Percentiles rank a stretch among this genome's conserved stretches.
These are phyloP conservation scores for Pholiota conissans DNA, from an alignment of 768 basidiomycete species.

Conservation along the genomic window DNA sequence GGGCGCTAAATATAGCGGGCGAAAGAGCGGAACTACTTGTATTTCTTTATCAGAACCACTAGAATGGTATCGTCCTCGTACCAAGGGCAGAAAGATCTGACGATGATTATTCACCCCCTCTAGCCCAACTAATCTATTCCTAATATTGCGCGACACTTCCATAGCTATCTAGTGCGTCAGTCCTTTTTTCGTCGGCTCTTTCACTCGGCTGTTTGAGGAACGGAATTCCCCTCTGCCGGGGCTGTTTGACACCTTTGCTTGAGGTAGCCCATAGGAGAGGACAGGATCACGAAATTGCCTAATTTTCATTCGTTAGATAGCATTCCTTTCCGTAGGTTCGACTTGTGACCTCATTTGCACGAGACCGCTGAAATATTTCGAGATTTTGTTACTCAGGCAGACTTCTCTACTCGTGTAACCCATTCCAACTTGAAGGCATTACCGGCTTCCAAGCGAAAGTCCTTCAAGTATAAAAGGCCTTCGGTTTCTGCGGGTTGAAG, in stretches of 20 bases:
- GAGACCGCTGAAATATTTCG: neutral
- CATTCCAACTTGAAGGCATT: neutral
- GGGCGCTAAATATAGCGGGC: neutral
- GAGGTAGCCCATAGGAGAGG: neutral
- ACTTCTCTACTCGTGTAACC: neutral
- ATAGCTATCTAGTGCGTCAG: neutral
- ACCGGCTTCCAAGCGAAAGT: neutral
- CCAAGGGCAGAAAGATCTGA: neutral
- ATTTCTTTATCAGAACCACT: neutral
- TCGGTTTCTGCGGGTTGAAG: neutral
- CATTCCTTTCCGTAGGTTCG: neutral
- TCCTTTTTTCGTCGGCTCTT: neutral
- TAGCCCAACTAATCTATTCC: neutral
- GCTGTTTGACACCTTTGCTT: neutral
- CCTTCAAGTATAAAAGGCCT: constrained; percentile 18
- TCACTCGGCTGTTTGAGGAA: constrained; percentile 17
- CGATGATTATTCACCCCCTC: neutral
- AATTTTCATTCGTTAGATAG: neutral
- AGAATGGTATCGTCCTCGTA: neutral
- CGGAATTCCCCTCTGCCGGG: neutral
- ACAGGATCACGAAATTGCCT: constrained; percentile 8
- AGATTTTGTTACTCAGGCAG: neutral
- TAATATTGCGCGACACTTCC: neutral
- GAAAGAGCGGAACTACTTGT: neutral
- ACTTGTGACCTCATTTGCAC: constrained; percentile 6